Percentiles rank a stretch among this genome's conserved stretches.
phyloP scores from a whole-genome alignment of 352 stramenopile species.

The Pilasporangium apinafurcum region DNA sequence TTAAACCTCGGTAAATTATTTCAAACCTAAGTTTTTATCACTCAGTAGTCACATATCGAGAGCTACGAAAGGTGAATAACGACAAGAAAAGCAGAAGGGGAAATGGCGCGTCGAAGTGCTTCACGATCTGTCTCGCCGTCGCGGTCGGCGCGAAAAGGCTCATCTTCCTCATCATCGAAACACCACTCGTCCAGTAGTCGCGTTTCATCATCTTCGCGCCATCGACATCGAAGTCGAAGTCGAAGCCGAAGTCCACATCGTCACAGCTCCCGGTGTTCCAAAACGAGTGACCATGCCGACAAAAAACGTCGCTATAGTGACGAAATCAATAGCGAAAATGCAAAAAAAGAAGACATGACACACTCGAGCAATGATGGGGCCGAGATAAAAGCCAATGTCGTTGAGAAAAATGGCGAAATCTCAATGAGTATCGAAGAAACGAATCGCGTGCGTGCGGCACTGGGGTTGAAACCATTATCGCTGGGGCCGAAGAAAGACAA shows the following conservation, averaged over 20 bases:
- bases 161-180: constrained; percentile 4
- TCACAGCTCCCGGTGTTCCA: constrained; percentile 1
- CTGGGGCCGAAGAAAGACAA: constrained; percentile 34
- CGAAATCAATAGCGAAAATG: background rate
- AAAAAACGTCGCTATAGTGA: background rate
- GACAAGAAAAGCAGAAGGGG: background rate
- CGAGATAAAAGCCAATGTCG: constrained; percentile 13
- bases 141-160: constrained; percentile 13
- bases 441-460: constrained; percentile 57
- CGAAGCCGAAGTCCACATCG: constrained; percentile 11
- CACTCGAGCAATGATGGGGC: background rate
- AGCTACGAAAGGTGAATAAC: no score
- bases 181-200: constrained; percentile 12
- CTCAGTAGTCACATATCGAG: no score
- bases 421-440: constrained; percentile 81
- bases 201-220: constrained; percentile 5
- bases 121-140: constrained; percentile 22
- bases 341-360: background rate
- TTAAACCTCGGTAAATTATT: no score
- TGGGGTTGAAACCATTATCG: constrained; percentile 72
- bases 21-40: no score
- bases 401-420: constrained; percentile 75
- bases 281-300: constrained; percentile 2
- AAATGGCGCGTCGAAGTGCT: constrained; percentile 12
- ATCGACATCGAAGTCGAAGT: constrained; percentile 17